Conservation (phyloP, 176 grass and related monocot species). For the Echinochloa phyllopogon region DNA sequence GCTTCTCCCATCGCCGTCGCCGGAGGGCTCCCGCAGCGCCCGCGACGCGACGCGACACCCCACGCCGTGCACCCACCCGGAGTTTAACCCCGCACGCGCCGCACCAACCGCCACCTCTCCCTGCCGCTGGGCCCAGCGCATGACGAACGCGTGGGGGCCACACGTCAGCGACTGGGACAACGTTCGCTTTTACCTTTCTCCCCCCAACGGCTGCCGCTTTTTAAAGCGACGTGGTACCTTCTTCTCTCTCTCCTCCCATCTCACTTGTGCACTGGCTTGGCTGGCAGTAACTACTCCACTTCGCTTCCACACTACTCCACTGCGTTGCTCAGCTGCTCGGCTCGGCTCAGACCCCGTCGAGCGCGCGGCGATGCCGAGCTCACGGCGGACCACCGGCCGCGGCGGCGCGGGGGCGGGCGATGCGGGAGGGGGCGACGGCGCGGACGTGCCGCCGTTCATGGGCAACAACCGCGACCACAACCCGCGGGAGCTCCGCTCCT, state of each 20-base stretch:
- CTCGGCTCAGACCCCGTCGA: background rate
- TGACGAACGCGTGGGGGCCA: accelerated
- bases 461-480: constrained; percentile 74
- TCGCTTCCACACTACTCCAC: constrained; percentile 52
- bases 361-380: constrained; percentile 35
- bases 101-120: background rate
- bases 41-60: constrained; percentile 24
- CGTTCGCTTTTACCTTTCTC: background rate
- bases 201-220: constrained; percentile 27
- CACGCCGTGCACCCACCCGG: background rate
- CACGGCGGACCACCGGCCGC: constrained; percentile 19
- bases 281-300: constrained; percentile 25
- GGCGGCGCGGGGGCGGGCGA: constrained; percentile 9
- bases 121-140: background rate
- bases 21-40: no score
- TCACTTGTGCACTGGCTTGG: constrained; percentile 18
- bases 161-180: background rate
- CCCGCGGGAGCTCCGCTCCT: constrained; percentile 82
- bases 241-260: constrained; percentile 14
- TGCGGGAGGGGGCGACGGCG: background rate
- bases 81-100: background rate
- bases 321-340: background rate
- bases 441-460: constrained; percentile 71
- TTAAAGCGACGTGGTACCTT: constrained; percentile 57
- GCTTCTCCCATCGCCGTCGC: background rate